Evolutionary conservation across 768 basidiomycete genomes (phyloP).

Genomic region (Saitozyma sp.): DNA sequence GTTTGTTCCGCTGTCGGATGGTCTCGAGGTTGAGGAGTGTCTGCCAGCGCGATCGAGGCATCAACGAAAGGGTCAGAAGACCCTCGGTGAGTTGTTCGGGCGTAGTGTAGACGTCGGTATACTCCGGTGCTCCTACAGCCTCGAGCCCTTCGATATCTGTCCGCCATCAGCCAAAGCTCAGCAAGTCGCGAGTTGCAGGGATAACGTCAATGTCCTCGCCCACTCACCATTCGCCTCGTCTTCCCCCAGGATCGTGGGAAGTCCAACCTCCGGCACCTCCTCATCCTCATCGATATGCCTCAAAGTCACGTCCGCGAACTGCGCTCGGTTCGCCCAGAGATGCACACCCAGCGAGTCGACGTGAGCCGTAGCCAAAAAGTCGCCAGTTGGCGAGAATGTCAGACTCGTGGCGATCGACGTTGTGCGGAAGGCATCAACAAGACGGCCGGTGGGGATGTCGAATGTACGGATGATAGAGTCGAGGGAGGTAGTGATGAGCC

Average conservation of each 20-base stretch:
- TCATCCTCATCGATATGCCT: slow-evolving; percentile 76
- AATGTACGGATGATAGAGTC: slow-evolving; percentile 93
- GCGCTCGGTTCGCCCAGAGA: slow-evolving; percentile 97
- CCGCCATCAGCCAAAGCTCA: slow-evolving; percentile 4
- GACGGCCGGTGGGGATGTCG: slow-evolving; percentile 85
- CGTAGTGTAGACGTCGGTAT: slow-evolving; percentile 71
- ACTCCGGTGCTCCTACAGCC: slow-evolving; percentile 62
- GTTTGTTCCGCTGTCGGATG: slow-evolving; percentile 96
- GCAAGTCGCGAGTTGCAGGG: slow-evolving; percentile 1
- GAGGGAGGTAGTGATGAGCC: slow-evolving; percentile 83
- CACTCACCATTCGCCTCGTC: slow-evolving; percentile 74
- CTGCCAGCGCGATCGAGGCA: slow-evolving; percentile 93
- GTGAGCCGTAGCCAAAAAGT: slow-evolving; percentile 93
- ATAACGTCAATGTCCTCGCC: too few relatives aligned
- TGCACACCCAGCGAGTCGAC: slow-evolving; percentile 91
- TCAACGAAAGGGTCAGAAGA: slow-evolving; percentile 85
- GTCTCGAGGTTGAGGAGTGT: slow-evolving; percentile 94
- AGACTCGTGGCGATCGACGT: slow-evolving; percentile 83
- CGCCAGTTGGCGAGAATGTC: slow-evolving; percentile 89
- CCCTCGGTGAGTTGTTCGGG: slow-evolving; percentile 87
- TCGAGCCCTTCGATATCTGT: slow-evolving; percentile 72
- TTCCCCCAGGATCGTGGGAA: slow-evolving; percentile 82
- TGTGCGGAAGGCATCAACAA: slow-evolving; percentile 90
- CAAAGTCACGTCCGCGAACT: slow-evolving; percentile 82
- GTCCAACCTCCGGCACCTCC: slow-evolving; percentile 61